Base-by-base conservation (phyloP, 257 asterid genomes). In the Ligustrum vulgare region DNA sequence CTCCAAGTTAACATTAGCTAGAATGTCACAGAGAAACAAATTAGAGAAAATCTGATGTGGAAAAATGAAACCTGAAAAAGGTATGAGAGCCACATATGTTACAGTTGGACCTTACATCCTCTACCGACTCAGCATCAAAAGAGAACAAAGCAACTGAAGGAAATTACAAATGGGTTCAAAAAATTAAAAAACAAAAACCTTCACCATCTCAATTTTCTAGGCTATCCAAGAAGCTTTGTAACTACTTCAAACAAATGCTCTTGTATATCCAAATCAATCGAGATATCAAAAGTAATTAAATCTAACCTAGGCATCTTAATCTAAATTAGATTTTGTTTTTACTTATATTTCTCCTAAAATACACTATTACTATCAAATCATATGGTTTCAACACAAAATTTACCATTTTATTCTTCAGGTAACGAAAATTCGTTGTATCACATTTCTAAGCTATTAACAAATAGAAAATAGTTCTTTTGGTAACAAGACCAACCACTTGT, bases 161-260 rank as follows among this genome's bases (percentile, higher is more conserved):
- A 23, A 78, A 62, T 51, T 67, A 79, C 67, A 22, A 11, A 75
- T 13, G 41, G 1, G 62, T 67, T 63, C 66, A 22, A 7, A 67
- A 82, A 31, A n/a, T n/a, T n/a, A n/a, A n/a, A n/a, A n/a, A n/a
- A n/a, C n/a, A n/a, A n/a, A n/a, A n/a, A n/a, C 37, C 49, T 73
- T 65, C 79, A 49, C 36, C 80, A 75, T 82, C 89, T 91, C 84
- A 92, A 73, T 49, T 82, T 67, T 86, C 86, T 83, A 92, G 80
- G 76, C 76, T 65, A 81, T 92, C 94, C 90, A 94, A 81, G 88
- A 88, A 91, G 78, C 96, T 75, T 73, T 87, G 91, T 89, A 94
- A 74, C 87, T 91, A 96, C 85, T 87, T 91, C 85, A 94, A 83
- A 69, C 98, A 91, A 31, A 95, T 77, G 87, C 98, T 94, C 82